Percentiles rank a stretch among this genome's conserved stretches.
These are phyloP conservation scores for Penicillium flavigenum DNA, from an alignment of 495 filamentous ascomycete species.

Conservation along the genomic window DNA sequence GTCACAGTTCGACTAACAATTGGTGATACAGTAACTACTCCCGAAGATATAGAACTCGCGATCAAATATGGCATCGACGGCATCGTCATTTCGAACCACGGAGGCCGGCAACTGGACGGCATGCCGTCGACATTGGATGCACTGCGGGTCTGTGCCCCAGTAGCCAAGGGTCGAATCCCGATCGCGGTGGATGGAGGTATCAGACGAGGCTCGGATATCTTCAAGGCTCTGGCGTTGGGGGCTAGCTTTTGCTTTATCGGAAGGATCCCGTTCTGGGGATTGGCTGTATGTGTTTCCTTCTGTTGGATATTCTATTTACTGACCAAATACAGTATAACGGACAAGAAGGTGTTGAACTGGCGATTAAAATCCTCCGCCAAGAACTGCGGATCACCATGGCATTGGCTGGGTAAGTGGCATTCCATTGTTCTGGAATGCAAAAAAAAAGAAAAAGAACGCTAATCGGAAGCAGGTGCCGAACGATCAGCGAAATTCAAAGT, in stretches of 20 bases:
- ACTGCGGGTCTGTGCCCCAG: slow-evolving; percentile 83
- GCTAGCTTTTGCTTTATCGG: slow-evolving; percentile 81
- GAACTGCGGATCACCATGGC: slow-evolving; percentile 43
- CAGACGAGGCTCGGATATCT: slow-evolving; percentile 83
- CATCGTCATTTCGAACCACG: slow-evolving; percentile 90
- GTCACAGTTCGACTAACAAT: neutral
- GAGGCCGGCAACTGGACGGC: slow-evolving; percentile 88
- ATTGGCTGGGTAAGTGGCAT: slow-evolving; percentile 31
- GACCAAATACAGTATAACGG: slow-evolving; percentile 39
- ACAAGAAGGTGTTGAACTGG: slow-evolving; percentile 39
- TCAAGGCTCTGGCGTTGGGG: slow-evolving; percentile 89
- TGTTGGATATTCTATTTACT: slow-evolving; percentile 20
- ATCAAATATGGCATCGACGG: slow-evolving; percentile 76
- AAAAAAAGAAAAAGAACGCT: neutral
- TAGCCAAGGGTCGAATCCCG: slow-evolving; percentile 74
- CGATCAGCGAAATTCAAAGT: slow-evolving; percentile 24
- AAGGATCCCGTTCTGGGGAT: slow-evolving; percentile 75
- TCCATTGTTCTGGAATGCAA: neutral
- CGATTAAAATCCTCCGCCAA: slow-evolving; percentile 37
- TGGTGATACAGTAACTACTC: slow-evolving; percentile 57
- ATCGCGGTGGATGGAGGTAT: slow-evolving; percentile 86
- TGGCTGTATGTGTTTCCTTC: slow-evolving; percentile 30
- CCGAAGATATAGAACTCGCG: slow-evolving; percentile 76
- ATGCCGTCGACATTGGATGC: slow-evolving; percentile 80
- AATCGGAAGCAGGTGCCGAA: slow-evolving; percentile 21